Evolutionary conservation across 2,329 filamentous ascomycete species (phyloP), one percentile per base, ranked within the genome.

Genomic region (Phyllosticta capitalensis): DNA sequence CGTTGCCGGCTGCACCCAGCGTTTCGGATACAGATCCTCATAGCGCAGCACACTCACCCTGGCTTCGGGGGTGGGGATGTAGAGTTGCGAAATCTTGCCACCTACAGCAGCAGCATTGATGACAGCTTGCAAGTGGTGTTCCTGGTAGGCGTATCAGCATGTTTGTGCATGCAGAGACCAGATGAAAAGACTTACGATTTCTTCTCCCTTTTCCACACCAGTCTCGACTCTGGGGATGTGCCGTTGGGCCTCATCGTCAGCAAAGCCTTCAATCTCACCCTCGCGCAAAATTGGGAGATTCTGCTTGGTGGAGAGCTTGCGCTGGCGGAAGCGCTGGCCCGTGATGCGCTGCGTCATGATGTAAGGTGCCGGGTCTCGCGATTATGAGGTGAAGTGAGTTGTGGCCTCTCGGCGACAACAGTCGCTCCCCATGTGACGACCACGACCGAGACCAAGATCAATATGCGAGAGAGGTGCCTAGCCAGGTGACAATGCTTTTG

Each of bases 181-280:
- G 67, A 52, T 52, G 67, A 38, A 38, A 68, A 64, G 66, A 89
- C 91, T 85, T 77, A 96, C 94, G 79, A 92, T 92, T 84, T 97
- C 92, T 78, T 99, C 94, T 65, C 86, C 89, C 73, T 95, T 92
- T 76, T 99, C 94, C 68, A 99, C 94, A 76, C 94, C 94, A 66
- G 92, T 96, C 72, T 94, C 91, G 72, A 96, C 90, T 70, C 87
- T 90, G 77, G 81, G 85, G 79, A 83, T 89, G 72, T 88, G 87
- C 67, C 88, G 88, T 72, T 92, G 86, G 68, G 89, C 84, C 65
- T 86, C 84, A 76, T 95, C 90, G 75, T 96, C 95, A 75, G 91
- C 84, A 69, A 81, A 83, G 71, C 87, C 81, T 72, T 96, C 91
- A 76, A 97, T 88, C 72, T 97, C 89, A 75, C 90, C 83, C 78